Base-by-base conservation (phyloP, 495 filamentous ascomycete genomes). In the Penicillium cataractarum region DNA sequence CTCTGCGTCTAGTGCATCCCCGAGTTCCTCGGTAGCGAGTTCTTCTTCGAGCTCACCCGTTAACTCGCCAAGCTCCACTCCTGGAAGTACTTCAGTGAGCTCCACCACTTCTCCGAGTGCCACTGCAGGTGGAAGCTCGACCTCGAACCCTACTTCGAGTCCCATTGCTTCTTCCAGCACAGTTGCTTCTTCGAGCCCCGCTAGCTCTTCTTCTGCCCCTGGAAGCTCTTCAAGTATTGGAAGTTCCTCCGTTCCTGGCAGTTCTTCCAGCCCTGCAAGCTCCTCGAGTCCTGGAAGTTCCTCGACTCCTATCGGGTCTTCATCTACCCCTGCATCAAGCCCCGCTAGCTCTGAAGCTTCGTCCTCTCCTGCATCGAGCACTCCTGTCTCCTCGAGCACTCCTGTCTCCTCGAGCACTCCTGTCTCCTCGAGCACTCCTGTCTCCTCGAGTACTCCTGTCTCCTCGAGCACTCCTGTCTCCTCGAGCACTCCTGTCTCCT, bases 361-460 rank as follows among this genome's bases (percentile, higher is more conserved):
- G 37, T 62, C 65, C 58, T 61, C 29, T 31, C 29, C 29, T 31
- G 29, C 7, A 31, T 31, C n/a, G n/a, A n/a, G n/a, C n/a, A n/a
- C n/a, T n/a, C n/a, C n/a, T n/a, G n/a, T n/a, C n/a, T n/a, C 65
- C 8, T 57, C 65, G 6, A 72, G 65, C 48, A 53, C 67, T 27
- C 42, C 63, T 57, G 27, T 54, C 57, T 44, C 58, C 65, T 58
- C 42, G n/a, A n/a, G n/a, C n/a, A n/a, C n/a, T n/a, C n/a, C n/a
- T n/a, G n/a, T n/a, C n/a, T n/a, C 65, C 8, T 57, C 65, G 6
- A 72, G 65, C 48, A 53, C 67, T 27, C 42, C 63, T 57, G 27
- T 54, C 57, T 44, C 58, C 65, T 58, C 42, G n/a, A n/a, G n/a
- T n/a, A n/a, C n/a, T n/a, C n/a, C n/a, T n/a, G n/a, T n/a, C n/a